phyloP scores from a whole-genome alignment of 2,329 filamentous ascomycete species.

The Neofusicoccum laricinum region DNA sequence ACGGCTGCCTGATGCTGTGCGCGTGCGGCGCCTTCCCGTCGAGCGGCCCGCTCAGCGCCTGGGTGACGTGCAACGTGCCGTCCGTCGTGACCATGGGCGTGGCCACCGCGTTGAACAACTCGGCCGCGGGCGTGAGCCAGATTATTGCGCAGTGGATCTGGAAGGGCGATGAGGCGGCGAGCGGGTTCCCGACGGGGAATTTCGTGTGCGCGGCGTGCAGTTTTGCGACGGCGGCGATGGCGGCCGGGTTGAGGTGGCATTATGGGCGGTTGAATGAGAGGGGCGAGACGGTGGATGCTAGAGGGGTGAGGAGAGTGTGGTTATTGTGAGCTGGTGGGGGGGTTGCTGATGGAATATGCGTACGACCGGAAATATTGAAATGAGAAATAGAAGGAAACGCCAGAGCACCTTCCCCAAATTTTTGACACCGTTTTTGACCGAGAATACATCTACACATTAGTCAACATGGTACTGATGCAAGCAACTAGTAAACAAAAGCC shows the following conservation, averaged over 20 bases:
- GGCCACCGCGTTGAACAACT: constrained; percentile 39
- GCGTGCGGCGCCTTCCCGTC: constrained; percentile 38
- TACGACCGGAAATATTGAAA: no score
- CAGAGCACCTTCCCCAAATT: no score
- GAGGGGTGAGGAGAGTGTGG: neutral
- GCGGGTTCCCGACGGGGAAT: constrained; percentile 39
- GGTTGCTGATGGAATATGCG: no score
- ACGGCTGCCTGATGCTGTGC: constrained; percentile 38
- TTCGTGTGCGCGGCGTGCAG: constrained; percentile 40
- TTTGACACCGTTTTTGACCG: no score
- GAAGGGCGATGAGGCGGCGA: constrained; percentile 27
- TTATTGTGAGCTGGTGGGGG: neutral
- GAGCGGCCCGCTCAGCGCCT: constrained; percentile 36
- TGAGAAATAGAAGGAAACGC: no score
- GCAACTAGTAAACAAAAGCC: no score
- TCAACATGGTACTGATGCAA: no score
- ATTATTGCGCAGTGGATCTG: constrained; percentile 44
- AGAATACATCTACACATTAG: no score
- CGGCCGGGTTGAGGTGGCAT: constrained; percentile 24
- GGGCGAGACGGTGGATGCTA: constrained; percentile 22
- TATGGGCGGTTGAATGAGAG: constrained; percentile 29
- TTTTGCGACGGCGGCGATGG: constrained; percentile 29
- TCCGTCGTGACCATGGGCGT: constrained; percentile 36
- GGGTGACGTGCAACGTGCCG: constrained; percentile 41
- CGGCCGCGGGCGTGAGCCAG: constrained; percentile 36